These are phyloP conservation scores for Cyanophora paradoxa DNA, from an alignment of 78 protist genomes.

Conservation along the genomic window DNA sequence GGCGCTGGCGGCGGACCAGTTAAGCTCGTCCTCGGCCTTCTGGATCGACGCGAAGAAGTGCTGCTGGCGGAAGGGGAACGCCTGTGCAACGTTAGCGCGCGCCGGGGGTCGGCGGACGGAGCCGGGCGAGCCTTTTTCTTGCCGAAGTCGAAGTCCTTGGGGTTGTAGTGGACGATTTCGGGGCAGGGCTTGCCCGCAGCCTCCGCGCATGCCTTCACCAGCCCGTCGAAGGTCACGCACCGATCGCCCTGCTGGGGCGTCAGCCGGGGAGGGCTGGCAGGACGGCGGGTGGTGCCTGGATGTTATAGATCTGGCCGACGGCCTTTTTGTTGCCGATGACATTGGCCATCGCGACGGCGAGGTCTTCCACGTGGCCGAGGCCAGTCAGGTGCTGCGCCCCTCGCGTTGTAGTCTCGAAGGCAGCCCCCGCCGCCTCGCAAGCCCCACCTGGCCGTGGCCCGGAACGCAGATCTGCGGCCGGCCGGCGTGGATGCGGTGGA, in stretches of 20 bases:
- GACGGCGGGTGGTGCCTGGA: background rate
- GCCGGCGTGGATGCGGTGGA: background rate
- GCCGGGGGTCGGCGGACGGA: too few species aligned
- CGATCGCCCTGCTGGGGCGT: too few species aligned
- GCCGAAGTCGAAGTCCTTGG: background rate
- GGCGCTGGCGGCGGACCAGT: background rate
- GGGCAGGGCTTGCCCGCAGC: background rate
- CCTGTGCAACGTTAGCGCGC: background rate
- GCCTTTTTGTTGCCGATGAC: background rate
- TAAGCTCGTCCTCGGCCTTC: background rate
- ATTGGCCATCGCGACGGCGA: background rate
- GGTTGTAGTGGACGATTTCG: background rate
- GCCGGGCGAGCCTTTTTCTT: too few species aligned
- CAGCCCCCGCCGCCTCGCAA: too few species aligned
- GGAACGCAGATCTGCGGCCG: background rate
- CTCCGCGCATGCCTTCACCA: background rate
- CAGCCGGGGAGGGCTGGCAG: too few species aligned
- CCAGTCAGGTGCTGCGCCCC: background rate
- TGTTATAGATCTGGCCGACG: background rate
- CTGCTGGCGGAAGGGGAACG: background rate
- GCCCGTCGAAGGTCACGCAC: background rate
- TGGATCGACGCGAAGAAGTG: background rate
- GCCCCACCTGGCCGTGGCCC: slow-evolving; percentile 1
- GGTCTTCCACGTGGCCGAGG: background rate
- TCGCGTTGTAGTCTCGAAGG: too few species aligned